Conservation (phyloP, 768 basidiomycete genomes). For the Gymnopilus dilepis region DNA sequence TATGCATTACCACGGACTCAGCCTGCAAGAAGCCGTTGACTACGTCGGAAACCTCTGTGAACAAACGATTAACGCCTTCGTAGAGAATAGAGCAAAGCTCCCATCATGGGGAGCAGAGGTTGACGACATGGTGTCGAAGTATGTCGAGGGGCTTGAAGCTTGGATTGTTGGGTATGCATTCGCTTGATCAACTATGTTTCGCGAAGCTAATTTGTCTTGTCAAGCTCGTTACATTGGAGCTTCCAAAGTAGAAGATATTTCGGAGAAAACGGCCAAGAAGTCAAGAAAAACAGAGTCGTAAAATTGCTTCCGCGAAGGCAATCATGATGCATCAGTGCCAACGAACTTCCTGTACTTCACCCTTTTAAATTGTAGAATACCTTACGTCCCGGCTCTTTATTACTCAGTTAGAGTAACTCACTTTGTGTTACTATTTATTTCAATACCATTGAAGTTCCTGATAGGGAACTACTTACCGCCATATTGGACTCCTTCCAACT, state of each 20-base stretch:
- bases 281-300: slow-evolving; percentile 60
- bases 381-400: no score
- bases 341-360: no score
- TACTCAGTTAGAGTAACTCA: no score
- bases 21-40: slow-evolving; percentile 66
- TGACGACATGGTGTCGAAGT: slow-evolving; percentile 60
- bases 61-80: slow-evolving; percentile 58
- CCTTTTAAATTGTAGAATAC: no score
- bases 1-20: slow-evolving; percentile 62
- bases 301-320: slow-evolving; percentile 36
- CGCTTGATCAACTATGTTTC: not conserved
- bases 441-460: no score
- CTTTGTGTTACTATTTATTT: no score
- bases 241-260: slow-evolving; percentile 75
- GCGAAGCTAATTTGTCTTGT: not conserved
- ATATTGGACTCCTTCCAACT: no score
- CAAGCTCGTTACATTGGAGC: slow-evolving; percentile 70
- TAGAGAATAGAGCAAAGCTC: slow-evolving; percentile 48
- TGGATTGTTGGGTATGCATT: slow-evolving; percentile 68
- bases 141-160: slow-evolving; percentile 66
- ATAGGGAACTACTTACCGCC: no score
- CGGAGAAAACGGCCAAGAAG: slow-evolving; percentile 55
- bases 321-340: not conserved
- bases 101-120: slow-evolving; percentile 69
- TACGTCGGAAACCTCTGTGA: slow-evolving; percentile 66